Conservation (phyloP, 306 rosid species). For the Bauhinia variegata region DNA sequence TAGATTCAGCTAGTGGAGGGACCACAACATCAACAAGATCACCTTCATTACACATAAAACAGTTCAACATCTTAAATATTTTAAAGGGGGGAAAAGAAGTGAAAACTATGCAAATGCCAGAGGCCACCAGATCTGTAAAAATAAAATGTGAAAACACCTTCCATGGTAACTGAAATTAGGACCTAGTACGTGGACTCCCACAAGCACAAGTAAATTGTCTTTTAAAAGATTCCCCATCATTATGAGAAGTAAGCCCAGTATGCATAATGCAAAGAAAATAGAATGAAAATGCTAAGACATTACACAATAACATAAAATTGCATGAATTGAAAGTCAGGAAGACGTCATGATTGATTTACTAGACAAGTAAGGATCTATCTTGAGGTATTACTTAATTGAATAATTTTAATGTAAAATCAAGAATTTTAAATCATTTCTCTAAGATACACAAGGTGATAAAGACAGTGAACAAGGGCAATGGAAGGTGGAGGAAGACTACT, state of each 20-base stretch:
- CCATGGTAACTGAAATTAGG: conserved; percentile 4
- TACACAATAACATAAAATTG: no score
- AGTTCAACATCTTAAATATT: conserved; percentile 29
- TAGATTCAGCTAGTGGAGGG: conserved; percentile 84
- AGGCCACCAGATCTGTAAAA: background rate
- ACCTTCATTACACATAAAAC: conserved; percentile 49
- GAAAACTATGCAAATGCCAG: conserved; percentile 14
- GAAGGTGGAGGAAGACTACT: no score
- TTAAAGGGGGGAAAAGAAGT: conserved; percentile 3
- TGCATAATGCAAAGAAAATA: conserved; percentile 14
- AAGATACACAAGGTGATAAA: no score
- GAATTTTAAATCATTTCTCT: no score
- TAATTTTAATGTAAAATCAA: no score
- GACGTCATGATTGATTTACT: no score
- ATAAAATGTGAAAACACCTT: background rate
- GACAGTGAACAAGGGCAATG: no score
- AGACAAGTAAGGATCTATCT: no score
- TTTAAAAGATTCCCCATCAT: conserved; percentile 18
- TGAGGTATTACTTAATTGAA: no score
- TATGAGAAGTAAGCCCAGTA: background rate
- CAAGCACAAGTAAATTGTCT: conserved; percentile 16
- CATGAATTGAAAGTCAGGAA: no score
- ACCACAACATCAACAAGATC: conserved; percentile 75
- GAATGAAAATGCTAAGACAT: background rate
- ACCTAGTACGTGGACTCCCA: conserved; percentile 12